phyloP scores from a whole-genome alignment of 2,329 filamentous ascomycete species.

The Aureobasidium mangrovei region DNA sequence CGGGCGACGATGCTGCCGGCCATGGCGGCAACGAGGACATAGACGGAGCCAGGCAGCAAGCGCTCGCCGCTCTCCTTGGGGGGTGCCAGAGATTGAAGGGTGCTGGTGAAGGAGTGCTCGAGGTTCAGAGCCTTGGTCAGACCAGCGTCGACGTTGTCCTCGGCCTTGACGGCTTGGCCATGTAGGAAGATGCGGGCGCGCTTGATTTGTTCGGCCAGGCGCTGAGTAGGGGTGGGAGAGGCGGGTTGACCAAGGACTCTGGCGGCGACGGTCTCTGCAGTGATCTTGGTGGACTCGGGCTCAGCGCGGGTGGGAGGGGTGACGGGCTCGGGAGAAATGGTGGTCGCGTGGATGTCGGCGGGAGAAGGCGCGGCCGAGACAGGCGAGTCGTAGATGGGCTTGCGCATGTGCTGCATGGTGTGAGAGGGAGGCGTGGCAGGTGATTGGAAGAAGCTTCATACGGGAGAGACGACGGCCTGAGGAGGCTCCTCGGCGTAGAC shows the following conservation, averaged over 20 bases:
- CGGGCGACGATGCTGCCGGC: slow-evolving; percentile 84
- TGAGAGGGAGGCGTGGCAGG: slow-evolving; percentile 5
- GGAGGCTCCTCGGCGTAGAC: slow-evolving; percentile 42
- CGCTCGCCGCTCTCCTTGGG: slow-evolving; percentile 77
- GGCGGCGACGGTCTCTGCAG: slow-evolving; percentile 17
- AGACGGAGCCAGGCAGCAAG: slow-evolving; percentile 80
- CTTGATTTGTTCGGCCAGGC: slow-evolving; percentile 74
- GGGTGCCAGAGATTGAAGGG: slow-evolving; percentile 80
- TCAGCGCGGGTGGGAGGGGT: slow-evolving; percentile 40
- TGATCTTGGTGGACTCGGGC: slow-evolving; percentile 26
- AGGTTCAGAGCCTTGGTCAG: slow-evolving; percentile 75
- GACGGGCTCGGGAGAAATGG: slow-evolving; percentile 29
- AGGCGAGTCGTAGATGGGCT: slow-evolving; percentile 72
- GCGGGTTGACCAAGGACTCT: slow-evolving; percentile 24
- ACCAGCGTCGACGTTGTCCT: slow-evolving; percentile 73
- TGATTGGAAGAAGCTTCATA: not conserved
- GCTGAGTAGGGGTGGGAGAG: slow-evolving; percentile 74
- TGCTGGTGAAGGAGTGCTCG: slow-evolving; percentile 83
- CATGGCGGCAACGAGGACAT: slow-evolving; percentile 91
- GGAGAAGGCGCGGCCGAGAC: slow-evolving; percentile 36
- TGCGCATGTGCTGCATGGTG: slow-evolving; percentile 29
- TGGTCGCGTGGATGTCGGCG: slow-evolving; percentile 26
- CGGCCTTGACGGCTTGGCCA: slow-evolving; percentile 60
- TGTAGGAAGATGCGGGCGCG: slow-evolving; percentile 73
- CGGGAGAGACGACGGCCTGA: slow-evolving; percentile 22